Percentiles rank a stretch among this genome's conserved stretches.
Evolutionary conservation across 345 rosid genomes (phyloP).

Genomic region (Lepidium aucheri): DNA sequence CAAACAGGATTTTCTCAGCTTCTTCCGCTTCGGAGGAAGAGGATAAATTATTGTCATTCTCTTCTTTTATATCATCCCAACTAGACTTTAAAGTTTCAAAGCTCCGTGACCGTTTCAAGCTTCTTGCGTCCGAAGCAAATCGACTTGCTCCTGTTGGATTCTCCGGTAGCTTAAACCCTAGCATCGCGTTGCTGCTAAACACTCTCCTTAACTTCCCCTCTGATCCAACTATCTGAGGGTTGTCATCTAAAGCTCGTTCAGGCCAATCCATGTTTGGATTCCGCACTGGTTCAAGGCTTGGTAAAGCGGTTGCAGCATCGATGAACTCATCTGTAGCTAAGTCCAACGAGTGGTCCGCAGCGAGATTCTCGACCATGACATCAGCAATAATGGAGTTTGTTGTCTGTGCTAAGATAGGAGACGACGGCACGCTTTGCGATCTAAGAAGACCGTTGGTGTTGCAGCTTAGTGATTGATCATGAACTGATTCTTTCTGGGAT

Average conservation of each 20-base stretch:
- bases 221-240: conserved; percentile 53
- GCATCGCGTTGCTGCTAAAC: conserved; percentile 60
- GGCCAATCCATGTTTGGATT: conserved; percentile 68
- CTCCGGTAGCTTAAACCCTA: conserved; percentile 44
- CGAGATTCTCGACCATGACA: conserved; percentile 31
- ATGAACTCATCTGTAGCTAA: conserved; percentile 32
- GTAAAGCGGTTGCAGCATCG: conserved; percentile 23
- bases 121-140: conserved; percentile 28
- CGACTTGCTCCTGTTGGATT: conserved; percentile 34
- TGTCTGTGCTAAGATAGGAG: conserved; percentile 52
- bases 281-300: conserved; percentile 4
- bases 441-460: conserved; percentile 20
- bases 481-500: conserved; percentile 43
- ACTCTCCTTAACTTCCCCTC: conserved; percentile 59
- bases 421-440: conserved; percentile 73
- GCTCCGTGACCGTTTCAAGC: conserved; percentile 66
- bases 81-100: conserved; percentile 44
- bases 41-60: conserved; percentile 17
- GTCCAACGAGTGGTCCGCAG: conserved; percentile 36
- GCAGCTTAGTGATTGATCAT: conserved; percentile 37
- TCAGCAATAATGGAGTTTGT: conserved; percentile 68
- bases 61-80: conserved; percentile 38
- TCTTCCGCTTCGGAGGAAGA: conserved; percentile 39
- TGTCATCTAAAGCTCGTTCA: conserved; percentile 64
- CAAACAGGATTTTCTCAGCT: conserved; percentile 34